A percentile compares a stretch with the other conserved stretches of the same genome.
Evolutionary conservation across 2,329 filamentous ascomycete genomes (phyloP).

Genomic region (Aureobasidium sp.): DNA sequence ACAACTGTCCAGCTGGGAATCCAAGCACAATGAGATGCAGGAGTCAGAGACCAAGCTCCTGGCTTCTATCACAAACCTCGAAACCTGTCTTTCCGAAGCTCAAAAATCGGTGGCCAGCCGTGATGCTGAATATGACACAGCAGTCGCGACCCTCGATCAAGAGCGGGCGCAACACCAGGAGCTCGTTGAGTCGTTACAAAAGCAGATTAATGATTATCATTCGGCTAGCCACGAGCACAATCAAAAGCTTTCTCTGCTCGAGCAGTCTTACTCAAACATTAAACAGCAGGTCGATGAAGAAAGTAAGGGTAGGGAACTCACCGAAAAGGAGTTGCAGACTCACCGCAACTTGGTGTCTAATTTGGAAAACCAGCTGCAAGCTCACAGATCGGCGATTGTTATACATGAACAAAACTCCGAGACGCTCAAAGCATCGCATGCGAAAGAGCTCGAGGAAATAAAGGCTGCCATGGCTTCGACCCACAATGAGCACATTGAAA

Average conservation of each 20-base stretch:
- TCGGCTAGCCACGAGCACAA: constrained; percentile 62
- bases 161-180: constrained; percentile 43
- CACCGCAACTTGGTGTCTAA: constrained; percentile 47
- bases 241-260: constrained; percentile 64
- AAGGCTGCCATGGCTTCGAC: constrained; percentile 47
- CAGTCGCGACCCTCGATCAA: constrained; percentile 30
- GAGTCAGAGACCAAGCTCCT: constrained; percentile 66
- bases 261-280: constrained; percentile 61
- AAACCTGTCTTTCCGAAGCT: constrained; percentile 45
- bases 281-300: constrained; percentile 63
- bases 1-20: constrained; percentile 69
- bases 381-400: constrained; percentile 49
- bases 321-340: constrained; percentile 45
- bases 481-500: constrained; percentile 29
- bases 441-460: constrained; percentile 52
- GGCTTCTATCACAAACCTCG: constrained; percentile 65
- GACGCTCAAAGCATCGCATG: constrained; percentile 48
- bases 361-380: constrained; percentile 50
- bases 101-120: constrained; percentile 9
- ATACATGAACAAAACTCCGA: constrained; percentile 49
- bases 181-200: constrained; percentile 54
- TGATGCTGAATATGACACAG: constrained; percentile 27
- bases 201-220: constrained; percentile 76
- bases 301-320: constrained; percentile 52
- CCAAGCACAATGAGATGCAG: constrained; percentile 64